Percentiles rank a stretch among this genome's conserved stretches.
phyloP scores from a whole-genome alignment of 2,329 filamentous ascomycete species.

The Exutisphaerella laricina region DNA sequence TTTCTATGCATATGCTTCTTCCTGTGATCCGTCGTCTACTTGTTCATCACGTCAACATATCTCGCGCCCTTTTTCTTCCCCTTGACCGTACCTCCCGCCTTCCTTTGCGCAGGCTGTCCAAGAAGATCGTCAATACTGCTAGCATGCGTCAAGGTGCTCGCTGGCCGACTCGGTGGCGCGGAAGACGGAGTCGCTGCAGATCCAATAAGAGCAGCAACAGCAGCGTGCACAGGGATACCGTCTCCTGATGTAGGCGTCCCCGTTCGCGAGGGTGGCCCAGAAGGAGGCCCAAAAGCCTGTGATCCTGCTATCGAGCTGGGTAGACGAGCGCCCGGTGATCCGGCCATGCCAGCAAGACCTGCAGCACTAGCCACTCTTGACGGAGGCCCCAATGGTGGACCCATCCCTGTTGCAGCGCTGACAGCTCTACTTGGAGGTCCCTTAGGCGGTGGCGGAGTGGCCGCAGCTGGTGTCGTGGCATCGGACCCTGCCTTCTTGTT shows the following conservation, averaged over 20 bases:
- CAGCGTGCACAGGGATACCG: conserved; percentile 10
- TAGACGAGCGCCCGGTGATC: conserved; percentile 11
- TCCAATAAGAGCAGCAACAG: conserved; percentile 25
- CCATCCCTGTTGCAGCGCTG: conserved; percentile 47
- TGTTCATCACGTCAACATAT: conserved; percentile 93
- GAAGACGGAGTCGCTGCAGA: conserved; percentile 28
- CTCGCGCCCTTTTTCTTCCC: conserved; percentile 78
- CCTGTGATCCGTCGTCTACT: conserved; percentile 43
- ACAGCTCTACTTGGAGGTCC: conserved; percentile 49
- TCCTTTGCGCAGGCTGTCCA: conserved; percentile 51
- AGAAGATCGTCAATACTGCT: conserved; percentile 92
- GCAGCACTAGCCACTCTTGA: conserved; percentile 23
- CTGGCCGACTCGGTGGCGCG: conserved; percentile 61
- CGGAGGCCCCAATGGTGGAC: conserved; percentile 41
- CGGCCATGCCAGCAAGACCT: conserved; percentile 10
- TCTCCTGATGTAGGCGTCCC: conserved; percentile 28
- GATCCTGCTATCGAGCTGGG: conserved; percentile 6
- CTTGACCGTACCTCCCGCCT: conserved; percentile 53
- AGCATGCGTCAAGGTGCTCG: conserved; percentile 82
- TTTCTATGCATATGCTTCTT: background rate
- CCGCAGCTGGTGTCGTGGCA: conserved; percentile 48
- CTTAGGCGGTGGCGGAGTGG: conserved; percentile 70
- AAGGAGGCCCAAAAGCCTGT: conserved; percentile 14
- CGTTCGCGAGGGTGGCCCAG: conserved; percentile 28
- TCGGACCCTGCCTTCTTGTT: conserved; percentile 81